These are phyloP conservation scores for Cystofilobasidium macerans DNA, from an alignment of 768 basidiomycete genomes.

Conservation along the genomic window DNA sequence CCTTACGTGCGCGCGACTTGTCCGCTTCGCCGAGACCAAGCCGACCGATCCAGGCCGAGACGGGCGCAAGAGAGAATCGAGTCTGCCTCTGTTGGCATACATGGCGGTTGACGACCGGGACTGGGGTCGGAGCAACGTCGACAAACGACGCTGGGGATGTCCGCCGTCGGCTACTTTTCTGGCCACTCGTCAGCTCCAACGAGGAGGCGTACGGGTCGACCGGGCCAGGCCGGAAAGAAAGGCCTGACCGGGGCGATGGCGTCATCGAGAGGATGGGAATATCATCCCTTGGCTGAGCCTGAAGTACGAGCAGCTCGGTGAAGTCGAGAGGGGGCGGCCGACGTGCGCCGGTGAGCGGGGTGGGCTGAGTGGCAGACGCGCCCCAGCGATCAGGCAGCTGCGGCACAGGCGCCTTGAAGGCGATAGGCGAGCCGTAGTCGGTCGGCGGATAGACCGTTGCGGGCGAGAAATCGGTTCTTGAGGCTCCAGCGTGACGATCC, in stretches of 20 bases:
- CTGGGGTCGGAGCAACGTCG: neutral
- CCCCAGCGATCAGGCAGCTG: neutral
- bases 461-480: neutral
- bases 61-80: neutral
- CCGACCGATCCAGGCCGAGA: neutral
- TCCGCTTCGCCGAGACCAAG: neutral
- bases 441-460: neutral
- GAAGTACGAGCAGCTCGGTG: slow-evolving; percentile 4
- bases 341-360: neutral
- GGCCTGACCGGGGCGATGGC: neutral
- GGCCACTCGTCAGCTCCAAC: neutral
- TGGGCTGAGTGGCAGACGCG: too few relatives aligned
- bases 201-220: neutral
- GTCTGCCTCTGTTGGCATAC: neutral
- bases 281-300: slow-evolving; percentile 6
- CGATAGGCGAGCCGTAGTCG: neutral
- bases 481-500: neutral
- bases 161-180: neutral
- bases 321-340: slow-evolving; percentile 10
- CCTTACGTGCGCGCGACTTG: slow-evolving; percentile 1
- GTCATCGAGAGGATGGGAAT: slow-evolving; percentile 9
- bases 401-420: neutral
- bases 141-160: neutral
- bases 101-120: too few relatives aligned
- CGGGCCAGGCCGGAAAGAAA: neutral